Conservation (phyloP, 1,284 basidiomycete species). For the Heterobasidion parviporum region DNA sequence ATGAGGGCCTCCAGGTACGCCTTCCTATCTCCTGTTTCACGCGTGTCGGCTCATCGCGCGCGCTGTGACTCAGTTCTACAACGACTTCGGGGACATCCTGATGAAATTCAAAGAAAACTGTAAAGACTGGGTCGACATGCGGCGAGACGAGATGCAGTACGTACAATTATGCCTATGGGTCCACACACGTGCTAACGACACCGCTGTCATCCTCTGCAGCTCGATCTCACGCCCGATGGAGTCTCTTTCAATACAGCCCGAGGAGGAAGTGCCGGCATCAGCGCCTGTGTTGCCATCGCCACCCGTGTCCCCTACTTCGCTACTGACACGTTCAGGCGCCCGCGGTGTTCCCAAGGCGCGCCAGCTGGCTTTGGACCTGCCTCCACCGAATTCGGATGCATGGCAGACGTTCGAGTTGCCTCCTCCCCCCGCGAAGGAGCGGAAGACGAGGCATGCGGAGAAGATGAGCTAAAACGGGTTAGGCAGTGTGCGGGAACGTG, state of each 20-base stretch:
- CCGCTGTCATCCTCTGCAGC: constrained; percentile 7
- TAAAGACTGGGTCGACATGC: constrained; percentile 62
- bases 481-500: too few relatives aligned
- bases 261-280: neutral
- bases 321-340: neutral
- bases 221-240: constrained; percentile 16
- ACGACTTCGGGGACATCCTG: constrained; percentile 66
- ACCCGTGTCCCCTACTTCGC: neutral
- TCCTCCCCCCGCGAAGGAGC: constrained; percentile 10
- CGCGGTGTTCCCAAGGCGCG: constrained; percentile 1
- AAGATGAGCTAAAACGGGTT: constrained; percentile 13
- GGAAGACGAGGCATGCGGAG: constrained; percentile 17
- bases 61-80: constrained; percentile 63
- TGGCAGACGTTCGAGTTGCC: constrained; percentile 36
- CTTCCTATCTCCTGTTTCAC: neutral
- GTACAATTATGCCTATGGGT: constrained; percentile 2
- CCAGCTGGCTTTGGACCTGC: constrained; percentile 24
- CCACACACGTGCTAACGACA: neutral
- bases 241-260: constrained; percentile 12
- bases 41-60: neutral
- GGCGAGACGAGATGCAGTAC: constrained; percentile 54
- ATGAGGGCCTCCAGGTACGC: constrained; percentile 79
- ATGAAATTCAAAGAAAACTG: constrained; percentile 71
- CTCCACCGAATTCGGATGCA: constrained; percentile 37
- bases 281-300: neutral